A percentile compares a stretch with the other conserved stretches of the same genome.
These are phyloP conservation scores for Salvia sclarea DNA, from an alignment of 305 asterid genomes.

Conservation along the genomic window DNA sequence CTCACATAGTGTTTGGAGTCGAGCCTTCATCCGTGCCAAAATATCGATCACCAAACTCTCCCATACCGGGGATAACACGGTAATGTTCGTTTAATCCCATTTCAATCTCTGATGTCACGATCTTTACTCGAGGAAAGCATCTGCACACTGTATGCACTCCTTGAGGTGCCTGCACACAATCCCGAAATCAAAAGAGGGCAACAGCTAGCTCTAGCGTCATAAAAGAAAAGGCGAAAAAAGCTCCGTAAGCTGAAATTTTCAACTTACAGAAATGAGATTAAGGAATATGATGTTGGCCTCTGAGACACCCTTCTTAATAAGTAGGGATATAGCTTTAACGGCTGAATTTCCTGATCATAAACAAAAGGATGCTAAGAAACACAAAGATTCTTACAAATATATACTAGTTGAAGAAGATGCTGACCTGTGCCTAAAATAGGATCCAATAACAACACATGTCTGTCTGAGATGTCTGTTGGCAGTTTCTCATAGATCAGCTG, in stretches of 20 bases:
- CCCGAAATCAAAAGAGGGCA: no score
- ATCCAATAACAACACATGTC: conserved; percentile 82
- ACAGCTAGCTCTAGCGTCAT: no score
- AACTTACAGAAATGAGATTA: conserved; percentile 83
- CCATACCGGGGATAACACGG: conserved; percentile 96
- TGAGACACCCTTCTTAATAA: conserved; percentile 86
- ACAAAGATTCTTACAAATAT: no score
- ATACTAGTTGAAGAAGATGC: conserved; percentile 25
- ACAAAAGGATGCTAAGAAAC: no score
- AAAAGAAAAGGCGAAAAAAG: no score
- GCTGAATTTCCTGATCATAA: conserved; percentile 75
- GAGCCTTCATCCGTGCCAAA: conserved; percentile 89
- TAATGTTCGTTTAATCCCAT: conserved; percentile 71
- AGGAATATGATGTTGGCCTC: conserved; percentile 92
- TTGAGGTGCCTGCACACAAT: conserved; percentile 76
- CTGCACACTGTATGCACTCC: conserved; percentile 92
- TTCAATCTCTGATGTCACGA: conserved; percentile 97
- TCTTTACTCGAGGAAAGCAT: conserved; percentile 79
- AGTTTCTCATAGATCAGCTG: conserved; percentile 90
- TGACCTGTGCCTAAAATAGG: conserved; percentile 89
- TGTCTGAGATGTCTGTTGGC: conserved; percentile 74
- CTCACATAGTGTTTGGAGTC: conserved; percentile 8
- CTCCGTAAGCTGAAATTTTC: no score
- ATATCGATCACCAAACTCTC: conserved; percentile 96
- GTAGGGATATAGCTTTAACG: conserved; percentile 86